Conservation (phyloP, 179 eudicot species). For the Silene noctiflora region DNA sequence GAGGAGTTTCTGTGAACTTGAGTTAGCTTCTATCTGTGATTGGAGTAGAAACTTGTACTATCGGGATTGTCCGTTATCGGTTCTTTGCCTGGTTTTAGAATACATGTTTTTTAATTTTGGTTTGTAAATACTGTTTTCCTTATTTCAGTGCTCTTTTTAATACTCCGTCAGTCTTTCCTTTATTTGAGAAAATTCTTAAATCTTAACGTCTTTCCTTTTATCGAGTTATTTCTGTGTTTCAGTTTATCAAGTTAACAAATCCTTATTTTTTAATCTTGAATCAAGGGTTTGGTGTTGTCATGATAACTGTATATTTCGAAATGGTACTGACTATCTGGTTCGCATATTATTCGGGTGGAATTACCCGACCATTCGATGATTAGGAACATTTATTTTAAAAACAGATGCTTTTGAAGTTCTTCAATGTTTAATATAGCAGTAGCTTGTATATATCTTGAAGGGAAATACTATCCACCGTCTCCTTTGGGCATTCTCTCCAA, state of each 20-base stretch:
- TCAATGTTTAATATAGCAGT: not conserved
- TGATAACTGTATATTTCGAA: not conserved
- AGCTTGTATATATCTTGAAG: not conserved
- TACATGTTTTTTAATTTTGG: not conserved
- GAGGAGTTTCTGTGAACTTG: constrained; percentile 18
- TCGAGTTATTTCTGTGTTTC: not conserved
- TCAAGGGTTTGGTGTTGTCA: not conserved
- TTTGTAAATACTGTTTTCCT: not conserved
- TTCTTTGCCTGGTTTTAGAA: constrained; percentile 4
- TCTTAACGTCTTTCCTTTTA: not conserved
- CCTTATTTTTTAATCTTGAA: not conserved
- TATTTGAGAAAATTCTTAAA: not conserved
- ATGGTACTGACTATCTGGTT: not conserved
- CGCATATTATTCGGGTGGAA: not conserved
- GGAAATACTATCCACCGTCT: too few species aligned
- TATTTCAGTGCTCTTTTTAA: not conserved
- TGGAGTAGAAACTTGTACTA: not conserved
- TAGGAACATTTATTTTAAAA: too few species aligned
- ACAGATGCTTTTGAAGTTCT: not conserved
- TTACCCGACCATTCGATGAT: not conserved
- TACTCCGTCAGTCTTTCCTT: not conserved
- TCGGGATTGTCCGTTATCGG: not conserved
- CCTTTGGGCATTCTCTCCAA: too few species aligned
- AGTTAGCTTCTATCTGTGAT: constrained; percentile 10
- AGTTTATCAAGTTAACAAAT: not conserved